These are phyloP conservation scores for Agrocybe chaxingu DNA, from an alignment of 768 basidiomycete genomes.

Conservation along the genomic window DNA sequence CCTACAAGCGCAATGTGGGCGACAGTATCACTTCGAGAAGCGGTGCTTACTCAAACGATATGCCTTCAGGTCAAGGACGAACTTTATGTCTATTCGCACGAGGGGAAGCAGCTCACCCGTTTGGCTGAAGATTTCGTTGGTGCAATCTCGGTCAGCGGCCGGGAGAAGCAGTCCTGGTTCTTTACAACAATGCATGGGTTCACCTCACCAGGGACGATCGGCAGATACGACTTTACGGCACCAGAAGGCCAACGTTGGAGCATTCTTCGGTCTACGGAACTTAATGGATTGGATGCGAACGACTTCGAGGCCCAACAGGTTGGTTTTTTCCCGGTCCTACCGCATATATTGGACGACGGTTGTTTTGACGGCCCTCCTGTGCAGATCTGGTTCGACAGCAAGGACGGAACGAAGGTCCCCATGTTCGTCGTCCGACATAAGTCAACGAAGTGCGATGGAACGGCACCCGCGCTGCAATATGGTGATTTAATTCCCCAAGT, in stretches of 20 bases:
- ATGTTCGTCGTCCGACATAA: slow-evolving; percentile 86
- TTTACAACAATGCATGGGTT: slow-evolving; percentile 67
- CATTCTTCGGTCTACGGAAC: slow-evolving; percentile 52
- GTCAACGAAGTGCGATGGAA: slow-evolving; percentile 66
- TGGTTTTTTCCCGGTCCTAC: slow-evolving; percentile 1
- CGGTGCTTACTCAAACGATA: slow-evolving; percentile 1
- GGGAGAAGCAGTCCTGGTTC: slow-evolving; percentile 55
- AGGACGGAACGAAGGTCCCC: slow-evolving; percentile 77
- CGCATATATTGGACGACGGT: not conserved
- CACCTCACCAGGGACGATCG: slow-evolving; percentile 66
- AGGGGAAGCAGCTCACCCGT: slow-evolving; percentile 50
- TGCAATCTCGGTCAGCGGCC: slow-evolving; percentile 46
- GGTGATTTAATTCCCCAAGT: slow-evolving; percentile 33
- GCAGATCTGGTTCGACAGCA: slow-evolving; percentile 74
- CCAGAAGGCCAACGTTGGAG: slow-evolving; percentile 49
- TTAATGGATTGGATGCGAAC: slow-evolving; percentile 58
- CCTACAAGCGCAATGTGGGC: slow-evolving; percentile 72
- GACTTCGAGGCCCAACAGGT: slow-evolving; percentile 73
- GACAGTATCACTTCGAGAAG: not conserved
- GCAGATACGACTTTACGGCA: slow-evolving; percentile 61
- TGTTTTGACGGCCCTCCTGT: not conserved
- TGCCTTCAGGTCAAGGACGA: slow-evolving; percentile 69
- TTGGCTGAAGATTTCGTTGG: slow-evolving; percentile 70
- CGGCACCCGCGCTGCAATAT: slow-evolving; percentile 75
- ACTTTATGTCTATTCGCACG: slow-evolving; percentile 63